Evolutionary conservation across 2,329 filamentous ascomycete species (phyloP).

Genomic region (Coleophoma cylindrospora): DNA sequence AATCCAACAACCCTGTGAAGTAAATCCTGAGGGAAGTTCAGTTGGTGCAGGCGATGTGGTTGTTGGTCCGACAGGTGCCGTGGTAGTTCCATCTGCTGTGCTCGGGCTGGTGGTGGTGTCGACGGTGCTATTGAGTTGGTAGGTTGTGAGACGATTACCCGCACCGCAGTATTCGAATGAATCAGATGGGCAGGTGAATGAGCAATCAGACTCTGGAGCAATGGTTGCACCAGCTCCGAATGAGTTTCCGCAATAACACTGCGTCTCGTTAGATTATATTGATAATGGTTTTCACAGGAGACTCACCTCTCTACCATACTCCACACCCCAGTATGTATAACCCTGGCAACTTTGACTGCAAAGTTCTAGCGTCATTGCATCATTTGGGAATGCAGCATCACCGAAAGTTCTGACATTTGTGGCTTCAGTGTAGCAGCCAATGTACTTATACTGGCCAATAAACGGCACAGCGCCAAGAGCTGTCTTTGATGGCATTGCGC

Average conservation of each 20-base stretch:
- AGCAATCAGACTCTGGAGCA: constrained; percentile 9
- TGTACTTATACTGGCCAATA: constrained; percentile 37
- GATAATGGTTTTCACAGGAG: background rate
- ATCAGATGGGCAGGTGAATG: constrained; percentile 13
- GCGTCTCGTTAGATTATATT: constrained; percentile 7
- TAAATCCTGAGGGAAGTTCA: constrained; percentile 18
- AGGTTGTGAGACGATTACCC: constrained; percentile 15
- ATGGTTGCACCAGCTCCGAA: constrained; percentile 17
- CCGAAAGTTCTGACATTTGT: constrained; percentile 34
- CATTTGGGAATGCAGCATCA: constrained; percentile 35
- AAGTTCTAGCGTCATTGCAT: constrained; percentile 43
- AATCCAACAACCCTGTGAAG: constrained; percentile 19
- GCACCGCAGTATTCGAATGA: constrained; percentile 14
- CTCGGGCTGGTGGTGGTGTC: background rate
- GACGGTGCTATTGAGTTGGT: constrained; percentile 8
- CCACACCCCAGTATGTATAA: constrained; percentile 44
- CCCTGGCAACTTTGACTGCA: constrained; percentile 41
- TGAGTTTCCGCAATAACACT: constrained; percentile 41
- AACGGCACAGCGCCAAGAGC: constrained; percentile 20
- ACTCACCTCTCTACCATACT: constrained; percentile 45
- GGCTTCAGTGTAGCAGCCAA: constrained; percentile 41
- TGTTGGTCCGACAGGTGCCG: constrained; percentile 2
- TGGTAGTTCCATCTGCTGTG: constrained; percentile 1
- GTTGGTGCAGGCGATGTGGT: constrained; percentile 8
- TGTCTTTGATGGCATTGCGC: background rate